phyloP scores from a whole-genome alignment of 371 early-diverging fungal species.

The Mucor velutinosus region DNA sequence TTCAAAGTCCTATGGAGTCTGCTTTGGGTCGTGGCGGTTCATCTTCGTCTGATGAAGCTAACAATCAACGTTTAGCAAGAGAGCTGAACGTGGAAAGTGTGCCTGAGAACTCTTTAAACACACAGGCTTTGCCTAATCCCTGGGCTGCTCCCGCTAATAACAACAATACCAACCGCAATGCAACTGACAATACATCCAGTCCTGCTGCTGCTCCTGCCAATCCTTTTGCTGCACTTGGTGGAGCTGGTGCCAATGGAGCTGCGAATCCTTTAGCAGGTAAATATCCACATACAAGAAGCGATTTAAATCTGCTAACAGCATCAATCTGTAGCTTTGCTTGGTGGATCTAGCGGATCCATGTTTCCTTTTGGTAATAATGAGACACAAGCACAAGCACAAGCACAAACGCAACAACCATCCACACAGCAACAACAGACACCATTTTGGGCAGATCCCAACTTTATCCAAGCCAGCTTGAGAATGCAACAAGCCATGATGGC shows the following conservation, averaged over 20 bases:
- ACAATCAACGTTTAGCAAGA: constrained; percentile 69
- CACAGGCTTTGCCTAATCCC: constrained; percentile 84
- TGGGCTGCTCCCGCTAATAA: constrained; percentile 59
- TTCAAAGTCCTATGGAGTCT: constrained; percentile 75
- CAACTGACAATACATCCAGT: not conserved
- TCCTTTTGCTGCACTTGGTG: constrained; percentile 13
- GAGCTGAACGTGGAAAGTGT: constrained; percentile 65
- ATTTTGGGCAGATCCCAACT: constrained; percentile 53
- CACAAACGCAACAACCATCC: constrained; percentile 22
- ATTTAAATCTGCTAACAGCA: not conserved
- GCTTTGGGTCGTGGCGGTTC: constrained; percentile 35
- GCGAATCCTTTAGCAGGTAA: constrained; percentile 52
- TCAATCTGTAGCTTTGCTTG: constrained; percentile 19
- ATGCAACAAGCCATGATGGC: constrained; percentile 39
- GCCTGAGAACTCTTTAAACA: constrained; percentile 69
- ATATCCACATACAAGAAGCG: constrained; percentile 9
- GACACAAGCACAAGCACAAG: constrained; percentile 32
- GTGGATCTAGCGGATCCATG: constrained; percentile 12
- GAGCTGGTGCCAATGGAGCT: constrained; percentile 8
- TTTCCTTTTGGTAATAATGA: constrained; percentile 39
- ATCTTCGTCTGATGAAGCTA: constrained; percentile 60
- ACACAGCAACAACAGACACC: constrained; percentile 23
- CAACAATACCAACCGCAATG: not conserved
- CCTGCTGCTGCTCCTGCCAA: constrained; percentile 11
- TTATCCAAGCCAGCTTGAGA: constrained; percentile 46